A percentile compares a stretch with the other conserved stretches of the same genome.
phyloP scores from a whole-genome alignment of 2,329 filamentous ascomycete species.

The Talaromyces atroroseus region DNA sequence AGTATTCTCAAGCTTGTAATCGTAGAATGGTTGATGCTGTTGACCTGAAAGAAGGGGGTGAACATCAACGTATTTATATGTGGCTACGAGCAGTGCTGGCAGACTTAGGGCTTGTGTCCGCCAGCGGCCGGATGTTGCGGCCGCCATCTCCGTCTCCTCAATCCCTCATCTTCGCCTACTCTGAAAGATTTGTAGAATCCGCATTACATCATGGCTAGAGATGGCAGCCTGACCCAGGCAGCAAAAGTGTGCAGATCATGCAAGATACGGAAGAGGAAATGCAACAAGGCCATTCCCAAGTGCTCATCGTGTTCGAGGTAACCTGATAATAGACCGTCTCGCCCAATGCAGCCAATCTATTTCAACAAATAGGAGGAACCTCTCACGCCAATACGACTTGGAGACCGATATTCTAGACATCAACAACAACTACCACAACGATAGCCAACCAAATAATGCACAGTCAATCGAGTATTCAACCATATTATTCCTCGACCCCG shows the following conservation, averaged over 20 bases:
- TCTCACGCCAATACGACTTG: slow-evolving; percentile 2
- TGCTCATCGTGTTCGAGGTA: slow-evolving; percentile 11
- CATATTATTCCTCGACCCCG: slow-evolving; percentile 4
- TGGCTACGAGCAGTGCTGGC: not conserved
- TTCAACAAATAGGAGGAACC: not conserved
- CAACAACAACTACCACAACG: not conserved
- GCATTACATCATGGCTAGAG: too few relatives aligned
- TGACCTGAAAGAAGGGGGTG: not conserved
- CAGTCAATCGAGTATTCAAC: slow-evolving; percentile 1
- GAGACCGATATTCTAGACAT: not conserved
- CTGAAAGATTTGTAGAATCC: too few relatives aligned
- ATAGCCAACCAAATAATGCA: not conserved
- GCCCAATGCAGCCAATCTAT: too few relatives aligned
- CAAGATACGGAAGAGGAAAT: slow-evolving; percentile 14
- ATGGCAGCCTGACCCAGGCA: not conserved
- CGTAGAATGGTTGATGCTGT: not conserved
- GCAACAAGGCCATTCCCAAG: slow-evolving; percentile 16
- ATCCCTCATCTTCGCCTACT: too few relatives aligned
- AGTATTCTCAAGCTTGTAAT: not conserved
- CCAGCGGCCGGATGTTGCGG: not conserved
- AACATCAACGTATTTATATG: not conserved
- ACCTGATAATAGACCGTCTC: not conserved
- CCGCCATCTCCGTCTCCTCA: not conserved
- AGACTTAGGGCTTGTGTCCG: not conserved
- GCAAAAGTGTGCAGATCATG: slow-evolving; percentile 5